These are phyloP conservation scores for Serendipita indica DNA, from an alignment of 768 basidiomycete genomes.

Conservation along the genomic window DNA sequence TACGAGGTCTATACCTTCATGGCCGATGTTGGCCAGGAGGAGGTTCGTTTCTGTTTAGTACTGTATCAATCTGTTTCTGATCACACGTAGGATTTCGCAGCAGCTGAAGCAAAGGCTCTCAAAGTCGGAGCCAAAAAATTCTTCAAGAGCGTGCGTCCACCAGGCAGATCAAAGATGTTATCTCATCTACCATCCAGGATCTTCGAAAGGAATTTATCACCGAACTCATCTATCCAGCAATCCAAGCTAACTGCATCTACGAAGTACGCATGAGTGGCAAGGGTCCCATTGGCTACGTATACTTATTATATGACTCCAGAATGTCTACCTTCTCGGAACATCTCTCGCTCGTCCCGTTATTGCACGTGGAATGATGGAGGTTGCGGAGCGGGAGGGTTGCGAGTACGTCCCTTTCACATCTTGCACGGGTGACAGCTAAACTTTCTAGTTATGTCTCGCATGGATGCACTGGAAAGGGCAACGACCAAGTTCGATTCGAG, in stretches of 20 bases:
- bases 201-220: conserved; percentile 89
- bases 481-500: conserved; percentile 99
- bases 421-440: background rate
- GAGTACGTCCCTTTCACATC: conserved; percentile 44
- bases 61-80: background rate
- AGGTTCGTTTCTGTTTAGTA: conserved; percentile 30
- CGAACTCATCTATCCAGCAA: conserved; percentile 93
- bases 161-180: background rate
- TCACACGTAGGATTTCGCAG: conserved; percentile 65
- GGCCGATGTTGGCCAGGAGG: conserved; percentile 89
- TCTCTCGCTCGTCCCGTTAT: conserved; percentile 97
- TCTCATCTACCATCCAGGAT: conserved; percentile 37
- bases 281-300: background rate
- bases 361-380: conserved; percentile 94
- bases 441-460: conserved; percentile 73
- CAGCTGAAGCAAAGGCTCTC: conserved; percentile 79
- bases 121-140: conserved; percentile 92
- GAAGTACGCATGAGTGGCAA: conserved; percentile 39
- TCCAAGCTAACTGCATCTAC: conserved; percentile 98
- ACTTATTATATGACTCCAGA: conserved; percentile 28
- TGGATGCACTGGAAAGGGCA: conserved; percentile 99
- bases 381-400: conserved; percentile 84
- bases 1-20: conserved; percentile 97
- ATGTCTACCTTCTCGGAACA: conserved; percentile 93
- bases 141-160: conserved; percentile 55